These are phyloP conservation scores for Nemania sp. DNA, from an alignment of 2,329 filamentous ascomycete species.

Conservation along the genomic window DNA sequence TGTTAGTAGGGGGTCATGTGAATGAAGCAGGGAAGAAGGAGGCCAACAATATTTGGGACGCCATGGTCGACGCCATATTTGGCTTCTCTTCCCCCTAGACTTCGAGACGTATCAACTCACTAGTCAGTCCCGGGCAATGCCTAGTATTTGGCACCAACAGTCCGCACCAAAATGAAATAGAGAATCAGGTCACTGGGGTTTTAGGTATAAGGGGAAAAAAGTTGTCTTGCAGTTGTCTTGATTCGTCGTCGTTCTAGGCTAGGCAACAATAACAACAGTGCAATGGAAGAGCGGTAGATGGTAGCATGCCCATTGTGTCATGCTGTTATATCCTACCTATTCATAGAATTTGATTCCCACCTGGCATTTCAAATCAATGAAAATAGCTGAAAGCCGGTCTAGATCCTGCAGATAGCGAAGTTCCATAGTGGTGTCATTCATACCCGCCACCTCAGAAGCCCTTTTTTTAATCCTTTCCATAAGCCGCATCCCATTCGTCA, in stretches of 20 bases:
- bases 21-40: background rate
- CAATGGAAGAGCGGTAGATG: slow-evolving; percentile 13
- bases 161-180: background rate
- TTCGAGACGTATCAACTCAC: background rate
- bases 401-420: background rate
- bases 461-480: background rate
- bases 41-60: background rate
- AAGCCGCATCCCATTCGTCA: background rate
- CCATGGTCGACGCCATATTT: background rate
- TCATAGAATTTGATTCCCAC: slow-evolving; percentile 25
- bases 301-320: slow-evolving; percentile 8
- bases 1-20: background rate
- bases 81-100: background rate
- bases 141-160: background rate
- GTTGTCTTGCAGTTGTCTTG: slow-evolving; percentile 2
- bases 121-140: background rate
- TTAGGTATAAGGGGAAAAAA: slow-evolving; percentile 15
- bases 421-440: slow-evolving; percentile 3
- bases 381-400: slow-evolving; percentile 7
- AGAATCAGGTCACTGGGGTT: slow-evolving; percentile 9
- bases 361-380: slow-evolving; percentile 10
- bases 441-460: background rate
- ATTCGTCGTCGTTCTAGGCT: slow-evolving; percentile 14
- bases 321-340: background rate
- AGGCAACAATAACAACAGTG: background rate